These are phyloP conservation scores for Zygoascus hellenicus DNA, from an alignment of 1,139 yeast species.

Conservation along the genomic window DNA sequence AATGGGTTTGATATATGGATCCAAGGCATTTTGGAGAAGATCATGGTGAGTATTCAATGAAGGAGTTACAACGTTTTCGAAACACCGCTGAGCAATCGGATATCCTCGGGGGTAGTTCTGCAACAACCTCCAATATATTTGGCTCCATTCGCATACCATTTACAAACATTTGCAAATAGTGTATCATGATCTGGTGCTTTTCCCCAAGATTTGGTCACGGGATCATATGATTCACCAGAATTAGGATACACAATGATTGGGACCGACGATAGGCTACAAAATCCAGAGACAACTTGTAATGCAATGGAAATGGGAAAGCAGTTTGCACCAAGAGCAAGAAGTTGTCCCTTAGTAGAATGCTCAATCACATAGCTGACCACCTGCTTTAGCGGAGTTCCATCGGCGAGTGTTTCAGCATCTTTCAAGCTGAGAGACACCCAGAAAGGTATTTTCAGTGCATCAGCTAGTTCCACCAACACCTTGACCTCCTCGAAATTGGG, in stretches of 20 bases:
- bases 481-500: constrained; percentile 51
- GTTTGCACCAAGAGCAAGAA: constrained; percentile 41
- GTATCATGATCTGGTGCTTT: neutral
- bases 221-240: constrained; percentile 49
- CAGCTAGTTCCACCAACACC: constrained; percentile 26
- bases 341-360: constrained; percentile 1
- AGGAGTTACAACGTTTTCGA: constrained; percentile 2
- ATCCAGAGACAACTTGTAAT: constrained; percentile 22
- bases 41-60: neutral
- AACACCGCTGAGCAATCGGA: constrained; percentile 7
- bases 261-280: constrained; percentile 22
- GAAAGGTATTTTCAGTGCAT: constrained; percentile 20
- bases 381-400: constrained; percentile 34
- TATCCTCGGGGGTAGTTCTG: constrained; percentile 23
- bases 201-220: constrained; percentile 33
- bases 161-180: constrained; percentile 10
- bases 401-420: constrained; percentile 36
- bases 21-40: no score
- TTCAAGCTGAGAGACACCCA: constrained; percentile 39
- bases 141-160: constrained; percentile 21
- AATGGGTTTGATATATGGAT: no score
- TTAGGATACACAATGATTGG: constrained; percentile 50
- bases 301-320: constrained; percentile 38
- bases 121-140: constrained; percentile 24
- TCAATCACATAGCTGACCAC: constrained; percentile 17